These are phyloP conservation scores for Murraya koenigii DNA, from an alignment of 345 rosid genomes.

Conservation along the genomic window DNA sequence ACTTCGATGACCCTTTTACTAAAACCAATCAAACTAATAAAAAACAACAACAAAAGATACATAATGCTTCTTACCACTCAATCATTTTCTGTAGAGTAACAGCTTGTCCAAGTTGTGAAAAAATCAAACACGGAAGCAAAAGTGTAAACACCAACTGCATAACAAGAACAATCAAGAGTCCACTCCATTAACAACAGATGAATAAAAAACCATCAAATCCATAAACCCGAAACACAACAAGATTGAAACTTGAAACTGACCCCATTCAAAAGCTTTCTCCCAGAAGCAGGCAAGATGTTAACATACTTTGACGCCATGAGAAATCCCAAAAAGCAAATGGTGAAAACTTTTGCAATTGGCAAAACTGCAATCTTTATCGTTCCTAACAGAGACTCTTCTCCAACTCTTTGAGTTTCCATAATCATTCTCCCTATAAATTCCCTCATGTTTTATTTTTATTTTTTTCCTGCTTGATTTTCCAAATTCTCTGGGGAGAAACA, in stretches of 20 bases:
- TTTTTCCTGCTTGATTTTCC: background rate
- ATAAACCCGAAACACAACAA: background rate
- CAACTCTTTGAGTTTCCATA: conserved; percentile 34
- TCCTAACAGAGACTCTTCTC: conserved; percentile 52
- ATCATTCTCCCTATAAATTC: conserved; percentile 25
- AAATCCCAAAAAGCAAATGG: conserved; percentile 90
- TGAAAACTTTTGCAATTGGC: conserved; percentile 96
- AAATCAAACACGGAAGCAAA: conserved; percentile 95
- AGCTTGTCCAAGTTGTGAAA: conserved; percentile 97
- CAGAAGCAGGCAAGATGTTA: conserved; percentile 85
- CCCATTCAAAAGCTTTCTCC: conserved; percentile 93
- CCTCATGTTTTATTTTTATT: background rate
- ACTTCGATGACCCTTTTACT: background rate
- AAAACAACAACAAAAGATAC: background rate
- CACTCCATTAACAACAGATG: background rate
- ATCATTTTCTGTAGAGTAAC: conserved; percentile 79
- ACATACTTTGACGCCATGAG: conserved; percentile 98
- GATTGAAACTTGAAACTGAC: conserved; percentile 27
- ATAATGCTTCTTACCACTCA: conserved; percentile 57
- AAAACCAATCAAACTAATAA: background rate
- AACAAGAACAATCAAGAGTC: background rate
- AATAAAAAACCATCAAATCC: background rate
- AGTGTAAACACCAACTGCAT: conserved; percentile 92
- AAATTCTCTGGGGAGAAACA: background rate
- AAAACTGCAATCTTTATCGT: conserved; percentile 84